phyloP scores from a whole-genome alignment of 192 early-diverging fungal species.

The Coemansia sp. region DNA sequence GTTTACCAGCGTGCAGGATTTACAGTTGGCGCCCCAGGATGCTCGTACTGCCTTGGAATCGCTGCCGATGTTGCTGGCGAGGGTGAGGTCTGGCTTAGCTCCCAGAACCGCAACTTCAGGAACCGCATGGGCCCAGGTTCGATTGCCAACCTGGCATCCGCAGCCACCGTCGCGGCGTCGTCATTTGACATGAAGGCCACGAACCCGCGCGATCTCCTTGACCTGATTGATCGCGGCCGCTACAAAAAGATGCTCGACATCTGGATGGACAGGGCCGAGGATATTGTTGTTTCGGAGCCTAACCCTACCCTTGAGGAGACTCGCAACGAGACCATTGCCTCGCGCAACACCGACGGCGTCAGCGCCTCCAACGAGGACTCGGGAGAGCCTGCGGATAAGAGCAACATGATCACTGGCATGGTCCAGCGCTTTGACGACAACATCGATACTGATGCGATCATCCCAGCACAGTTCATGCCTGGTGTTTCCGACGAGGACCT shows the following conservation, averaged over 20 bases:
- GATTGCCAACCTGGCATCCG: conserved; percentile 75
- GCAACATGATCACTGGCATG: conserved; percentile 59
- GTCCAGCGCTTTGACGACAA: conserved; percentile 75
- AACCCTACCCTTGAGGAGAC: conserved; percentile 57
- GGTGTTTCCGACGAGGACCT: conserved; percentile 68
- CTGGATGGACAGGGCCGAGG: conserved; percentile 64
- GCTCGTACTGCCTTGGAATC: conserved; percentile 79
- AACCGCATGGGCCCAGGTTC: conserved; percentile 82
- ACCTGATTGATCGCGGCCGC: conserved; percentile 62
- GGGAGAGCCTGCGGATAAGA: conserved; percentile 19
- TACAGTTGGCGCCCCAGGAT: conserved; percentile 72
- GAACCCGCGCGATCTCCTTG: conserved; percentile 67
- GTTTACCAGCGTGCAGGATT: conserved; percentile 76
- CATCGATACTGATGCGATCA: conserved; percentile 78
- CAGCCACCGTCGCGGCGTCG: conserved; percentile 77
- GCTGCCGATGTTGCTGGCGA: conserved; percentile 75
- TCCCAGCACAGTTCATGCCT: conserved; percentile 75
- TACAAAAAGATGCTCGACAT: conserved; percentile 64
- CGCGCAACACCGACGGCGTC: conserved; percentile 42
- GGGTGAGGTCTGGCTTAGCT: conserved; percentile 79
- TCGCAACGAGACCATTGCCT: conserved; percentile 39
- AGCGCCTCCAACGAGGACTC: conserved; percentile 8
- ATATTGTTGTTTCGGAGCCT: conserved; percentile 65
- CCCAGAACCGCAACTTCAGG: conserved; percentile 84
- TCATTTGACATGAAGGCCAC: conserved; percentile 71